A percentile compares a stretch with the other conserved stretches of the same genome.
Evolutionary conservation across 2,329 filamentous ascomycete species (phyloP).

Genomic region (Grosmannia clavigera): DNA sequence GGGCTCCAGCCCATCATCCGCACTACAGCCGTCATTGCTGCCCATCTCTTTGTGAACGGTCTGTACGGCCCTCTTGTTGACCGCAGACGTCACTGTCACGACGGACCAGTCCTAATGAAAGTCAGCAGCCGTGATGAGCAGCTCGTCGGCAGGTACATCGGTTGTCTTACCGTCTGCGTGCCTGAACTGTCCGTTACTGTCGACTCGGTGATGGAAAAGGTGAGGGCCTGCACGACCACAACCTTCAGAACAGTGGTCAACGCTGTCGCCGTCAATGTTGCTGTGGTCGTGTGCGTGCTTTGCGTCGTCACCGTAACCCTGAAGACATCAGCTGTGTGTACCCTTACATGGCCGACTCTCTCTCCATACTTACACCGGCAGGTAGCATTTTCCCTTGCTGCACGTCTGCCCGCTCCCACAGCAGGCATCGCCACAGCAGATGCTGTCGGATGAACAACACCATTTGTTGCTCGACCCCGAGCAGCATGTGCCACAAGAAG

Average conservation of each 20-base stretch:
- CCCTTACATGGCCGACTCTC: background rate
- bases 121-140: background rate
- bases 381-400: constrained; percentile 16
- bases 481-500: constrained; percentile 19
- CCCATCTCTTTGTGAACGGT: background rate
- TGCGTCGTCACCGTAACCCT: constrained; percentile 11
- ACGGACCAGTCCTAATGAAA: constrained; percentile 9
- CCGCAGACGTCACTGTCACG: constrained; percentile 3
- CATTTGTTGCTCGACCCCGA: constrained; percentile 8
- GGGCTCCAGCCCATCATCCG: background rate
- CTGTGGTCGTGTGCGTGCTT: constrained; percentile 1
- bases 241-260: constrained; percentile 9
- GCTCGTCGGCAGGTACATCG: background rate
- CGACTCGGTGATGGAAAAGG: constrained; percentile 7
- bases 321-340: background rate
- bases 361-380: background rate
- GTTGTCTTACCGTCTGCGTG: constrained; percentile 12
- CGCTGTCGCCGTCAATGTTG: background rate
- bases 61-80: background rate
- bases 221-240: constrained; percentile 10
- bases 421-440: constrained; percentile 20
- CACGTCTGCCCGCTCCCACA: constrained; percentile 19
- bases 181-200: constrained; percentile 9
- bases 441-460: constrained; percentile 17
- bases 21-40: background rate